A percentile compares a stretch with the other conserved stretches of the same genome.
Evolutionary conservation across 2,329 filamentous ascomycete genomes (phyloP).

Genomic region (Nectriaceae sp.): DNA sequence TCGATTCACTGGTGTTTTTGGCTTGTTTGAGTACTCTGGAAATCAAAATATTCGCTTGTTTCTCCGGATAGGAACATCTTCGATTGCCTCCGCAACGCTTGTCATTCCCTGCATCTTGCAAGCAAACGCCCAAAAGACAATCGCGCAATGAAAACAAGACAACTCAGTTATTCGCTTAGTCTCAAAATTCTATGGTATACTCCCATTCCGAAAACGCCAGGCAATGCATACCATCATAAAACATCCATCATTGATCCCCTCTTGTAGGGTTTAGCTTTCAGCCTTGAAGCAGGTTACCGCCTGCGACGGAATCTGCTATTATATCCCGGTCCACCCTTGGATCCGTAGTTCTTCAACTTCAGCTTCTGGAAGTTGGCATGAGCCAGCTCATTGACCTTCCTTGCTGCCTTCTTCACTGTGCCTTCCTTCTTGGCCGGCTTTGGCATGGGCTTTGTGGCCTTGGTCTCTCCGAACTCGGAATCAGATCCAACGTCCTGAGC

Average conservation of each 20-base stretch:
- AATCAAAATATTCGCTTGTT: no score
- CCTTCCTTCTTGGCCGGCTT: constrained; percentile 38
- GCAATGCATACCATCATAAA: constrained; percentile 12
- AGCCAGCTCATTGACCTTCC: constrained; percentile 65
- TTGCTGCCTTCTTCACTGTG: constrained; percentile 51
- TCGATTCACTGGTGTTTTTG: no score
- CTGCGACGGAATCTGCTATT: constrained; percentile 61
- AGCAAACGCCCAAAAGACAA: no score
- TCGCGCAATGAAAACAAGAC: no score
- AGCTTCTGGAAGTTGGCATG: constrained; percentile 68
- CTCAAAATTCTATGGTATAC: no score
- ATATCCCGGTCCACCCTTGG: constrained; percentile 61
- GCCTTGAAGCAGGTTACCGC: no score
- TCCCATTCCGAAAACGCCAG: constrained; percentile 6
- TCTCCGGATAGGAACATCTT: no score
- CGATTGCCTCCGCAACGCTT: no score
- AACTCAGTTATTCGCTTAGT: no score
- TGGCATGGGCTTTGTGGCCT: constrained; percentile 16
- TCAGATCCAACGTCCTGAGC: constrained; percentile 19
- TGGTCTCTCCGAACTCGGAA: constrained; percentile 18
- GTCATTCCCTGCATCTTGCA: no score
- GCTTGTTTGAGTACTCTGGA: no score
- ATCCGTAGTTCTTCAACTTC: constrained; percentile 62
- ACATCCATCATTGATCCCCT: constrained; percentile 3
- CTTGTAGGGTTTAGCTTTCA: no score